These are phyloP conservation scores for Xylariales sp. DNA, from an alignment of 2,329 filamentous ascomycete species.

Conservation along the genomic window DNA sequence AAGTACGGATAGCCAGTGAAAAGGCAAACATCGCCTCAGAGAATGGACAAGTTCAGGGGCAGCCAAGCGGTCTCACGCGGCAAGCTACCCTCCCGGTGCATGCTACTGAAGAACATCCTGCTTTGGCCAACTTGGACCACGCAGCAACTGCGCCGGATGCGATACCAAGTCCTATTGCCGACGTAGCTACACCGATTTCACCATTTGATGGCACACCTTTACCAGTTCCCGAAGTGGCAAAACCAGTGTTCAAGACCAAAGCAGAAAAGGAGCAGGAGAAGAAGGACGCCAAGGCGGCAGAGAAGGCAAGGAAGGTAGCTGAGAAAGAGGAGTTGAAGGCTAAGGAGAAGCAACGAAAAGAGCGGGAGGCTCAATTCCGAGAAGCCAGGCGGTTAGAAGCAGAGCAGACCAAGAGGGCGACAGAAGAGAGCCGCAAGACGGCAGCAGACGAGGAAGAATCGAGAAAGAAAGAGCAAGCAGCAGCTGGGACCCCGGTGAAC, in stretches of 20 bases:
- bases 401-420: slow-evolving; percentile 56
- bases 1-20: slow-evolving; percentile 51
- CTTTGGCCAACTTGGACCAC: slow-evolving; percentile 59
- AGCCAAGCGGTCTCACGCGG: slow-evolving; percentile 38
- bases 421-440: slow-evolving; percentile 48
- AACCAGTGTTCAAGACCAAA: no score
- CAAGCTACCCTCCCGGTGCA: slow-evolving; percentile 45
- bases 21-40: slow-evolving; percentile 49
- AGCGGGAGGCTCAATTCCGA: slow-evolving; percentile 26
- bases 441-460: slow-evolving; percentile 50
- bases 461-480: slow-evolving; percentile 51
- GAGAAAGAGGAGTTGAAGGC: slow-evolving; percentile 42
- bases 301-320: slow-evolving; percentile 40
- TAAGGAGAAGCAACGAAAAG: slow-evolving; percentile 38
- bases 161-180: slow-evolving; percentile 17
- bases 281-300: slow-evolving; percentile 59
- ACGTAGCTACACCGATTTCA: slow-evolving; percentile 22
- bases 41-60: slow-evolving; percentile 42
- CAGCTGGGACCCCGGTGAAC: slow-evolving; percentile 15
- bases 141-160: slow-evolving; percentile 57
- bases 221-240: no score
- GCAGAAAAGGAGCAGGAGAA: slow-evolving; percentile 63
- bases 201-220: slow-evolving; percentile 17
- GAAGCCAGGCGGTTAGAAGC: slow-evolving; percentile 40
- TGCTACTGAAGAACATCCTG: slow-evolving; percentile 42